Base-by-base conservation (phyloP, 768 basidiomycete species). In the Chlorophyllum brunneum region DNA sequence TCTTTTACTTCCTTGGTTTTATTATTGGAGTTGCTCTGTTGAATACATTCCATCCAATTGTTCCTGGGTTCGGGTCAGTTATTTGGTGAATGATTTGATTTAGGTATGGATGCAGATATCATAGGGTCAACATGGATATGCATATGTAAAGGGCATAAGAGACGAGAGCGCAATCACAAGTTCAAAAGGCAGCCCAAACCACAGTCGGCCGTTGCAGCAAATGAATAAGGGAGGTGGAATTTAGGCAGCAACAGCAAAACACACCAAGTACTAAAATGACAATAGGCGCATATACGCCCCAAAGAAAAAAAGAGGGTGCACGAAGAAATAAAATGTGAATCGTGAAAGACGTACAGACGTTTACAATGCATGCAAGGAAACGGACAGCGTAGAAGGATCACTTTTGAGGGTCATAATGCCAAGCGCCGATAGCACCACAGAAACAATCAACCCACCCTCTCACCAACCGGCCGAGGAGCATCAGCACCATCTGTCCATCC, bases 301-400 rank as follows among this genome's bases (percentile, higher is more conserved):
- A 16, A 20, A 48, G 45, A 39, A 30, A 48, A 39, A 47, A 41
- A 45, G 37, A 46, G 22, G 45, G 40, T 51, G 51, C 37, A 34
- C 48, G 26, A 36, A 54, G 18, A 24, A 47, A 29, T 33, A 57
- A 41, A 48, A 50, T 31, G 24, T 22, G 20, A 49, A 27, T 37
- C 48, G 53, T 43, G 42, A 48, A 26, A 34, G 45, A 36, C 44
- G 42, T 52, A 52, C 42, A 44, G 42, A 44, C 31, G 24, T 43
- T 43, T 44, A 52, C 41, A 52, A 45, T 44, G 51, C 51, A 27
- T 44, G 22, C 23, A 27, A 52, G 23, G 34, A 44, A 52, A 52
- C 33, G 31, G 38, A 52, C 38, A 36, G 45, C 27, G 34, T 39
- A 46, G 20, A 51, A 33, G 44, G 43, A 47, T 40, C 39, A 24